Evolutionary conservation across 768 basidiomycete genomes (phyloP).

Genomic region (Boletus rubroflammeus): DNA sequence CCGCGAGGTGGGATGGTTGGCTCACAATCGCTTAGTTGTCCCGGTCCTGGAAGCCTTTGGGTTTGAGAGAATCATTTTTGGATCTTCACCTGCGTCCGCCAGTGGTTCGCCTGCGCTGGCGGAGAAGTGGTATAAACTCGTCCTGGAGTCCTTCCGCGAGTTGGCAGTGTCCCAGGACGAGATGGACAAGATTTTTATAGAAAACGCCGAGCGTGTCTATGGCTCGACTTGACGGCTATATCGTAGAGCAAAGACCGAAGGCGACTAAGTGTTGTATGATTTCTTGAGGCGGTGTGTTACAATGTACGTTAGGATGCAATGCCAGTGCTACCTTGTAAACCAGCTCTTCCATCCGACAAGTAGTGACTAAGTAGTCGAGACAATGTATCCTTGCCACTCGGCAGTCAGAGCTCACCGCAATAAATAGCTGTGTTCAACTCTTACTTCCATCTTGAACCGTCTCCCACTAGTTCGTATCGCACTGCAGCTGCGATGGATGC

Average conservation of each 20-base stretch:
- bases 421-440: background rate
- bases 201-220: slow-evolving; percentile 47
- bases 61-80: slow-evolving; percentile 77
- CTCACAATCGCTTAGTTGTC: slow-evolving; percentile 48
- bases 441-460: background rate
- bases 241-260: background rate
- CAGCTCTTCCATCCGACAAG: background rate
- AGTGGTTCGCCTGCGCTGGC: slow-evolving; percentile 47
- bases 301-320: too few relatives aligned
- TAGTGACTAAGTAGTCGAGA: slow-evolving; percentile 6
- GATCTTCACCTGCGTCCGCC: slow-evolving; percentile 64
- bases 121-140: slow-evolving; percentile 78
- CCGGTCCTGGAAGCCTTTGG: slow-evolving; percentile 86
- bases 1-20: background rate
- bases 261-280: background rate
- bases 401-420: background rate
- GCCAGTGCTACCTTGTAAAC: background rate
- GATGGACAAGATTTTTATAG: slow-evolving; percentile 68
- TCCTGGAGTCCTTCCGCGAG: slow-evolving; percentile 75
- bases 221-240: slow-evolving; percentile 15
- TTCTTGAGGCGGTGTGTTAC: background rate
- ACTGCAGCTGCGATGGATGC: slow-evolving; percentile 5
- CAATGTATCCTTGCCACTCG: slow-evolving; percentile 7
- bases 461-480: background rate
- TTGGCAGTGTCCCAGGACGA: slow-evolving; percentile 74